Evolutionary conservation across 2,329 filamentous ascomycete species (phyloP), one percentile per base, ranked within the genome.

Genomic region (Pseudopithomyces chartarum): DNA sequence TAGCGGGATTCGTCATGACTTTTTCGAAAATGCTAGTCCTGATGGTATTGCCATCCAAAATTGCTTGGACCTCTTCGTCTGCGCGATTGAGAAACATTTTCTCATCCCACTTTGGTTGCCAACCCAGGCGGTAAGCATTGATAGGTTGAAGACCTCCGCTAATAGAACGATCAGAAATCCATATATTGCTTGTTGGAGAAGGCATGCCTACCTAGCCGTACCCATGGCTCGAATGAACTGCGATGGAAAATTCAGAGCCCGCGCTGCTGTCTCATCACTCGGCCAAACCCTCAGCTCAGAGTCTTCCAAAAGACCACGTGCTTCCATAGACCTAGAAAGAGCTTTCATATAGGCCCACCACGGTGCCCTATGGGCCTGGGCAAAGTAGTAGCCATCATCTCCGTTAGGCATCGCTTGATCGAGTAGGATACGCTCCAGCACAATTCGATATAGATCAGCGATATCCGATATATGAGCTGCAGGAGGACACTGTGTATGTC

Each of bases 101-200:
- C 43, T 57, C 47, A 39, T 61, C 51, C 60, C 60, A 63, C 33
- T 55, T 40, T 15, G 60, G 60, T 36, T 57, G 34, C 58, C 60
- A 63, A 11, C 58, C 60, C 26, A 61, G 29, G 17, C 23, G 12
- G 53, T 42, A 47, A 17, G 55, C 19, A 20, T 63, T 63, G 2
- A 51, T 54, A 20, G 60, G 26, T 13, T 57, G 48, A 45, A 63
- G 36, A 13, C 59, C 52, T 11, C 56, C 56, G 46, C 58, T 62
- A 20, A 48, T 39, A 19, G 34, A 52, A 2, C 29, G 40, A 58
- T 60, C 29, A 45, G 26, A 32, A n/a, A 34, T 5, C 22, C n/a
- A n/a, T n/a, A 33, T 20, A 17, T 47, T 19, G 23, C 17, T 29
- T 29, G 26, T 2, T 34, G 17, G 13, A 2, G 29, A 10, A 7